These are phyloP conservation scores for Sphagnum tenellum DNA, from an alignment of 225 moss, liverwort and hornwort genomes.

Conservation along the genomic window DNA sequence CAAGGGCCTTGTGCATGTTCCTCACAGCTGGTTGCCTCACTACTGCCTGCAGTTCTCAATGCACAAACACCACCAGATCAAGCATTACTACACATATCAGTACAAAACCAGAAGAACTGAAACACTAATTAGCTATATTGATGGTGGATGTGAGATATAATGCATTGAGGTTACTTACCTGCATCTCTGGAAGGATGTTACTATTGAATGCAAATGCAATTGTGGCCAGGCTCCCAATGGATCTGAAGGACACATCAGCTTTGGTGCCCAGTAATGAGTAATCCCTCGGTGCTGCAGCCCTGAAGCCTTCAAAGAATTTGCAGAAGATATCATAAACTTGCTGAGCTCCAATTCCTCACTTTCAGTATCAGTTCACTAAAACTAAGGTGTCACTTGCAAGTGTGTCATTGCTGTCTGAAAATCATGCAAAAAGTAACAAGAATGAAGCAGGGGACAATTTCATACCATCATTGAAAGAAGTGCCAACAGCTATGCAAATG, in stretches of 20 bases:
- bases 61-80: too few relatives aligned
- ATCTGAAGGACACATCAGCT: slow-evolving; percentile 19
- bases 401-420: too few relatives aligned
- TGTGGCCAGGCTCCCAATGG: slow-evolving; percentile 23
- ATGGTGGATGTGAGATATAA: too few relatives aligned
- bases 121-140: too few relatives aligned
- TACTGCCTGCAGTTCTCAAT: slow-evolving; percentile 15
- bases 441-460: neutral
- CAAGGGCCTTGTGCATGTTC: slow-evolving; percentile 33
- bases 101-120: too few relatives aligned
- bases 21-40: slow-evolving; percentile 26
- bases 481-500: slow-evolving; percentile 17
- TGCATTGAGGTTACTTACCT: slow-evolving; percentile 11
- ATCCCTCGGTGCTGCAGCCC: slow-evolving; percentile 10
- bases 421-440: neutral
- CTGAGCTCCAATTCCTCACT: too few relatives aligned
- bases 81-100: too few relatives aligned
- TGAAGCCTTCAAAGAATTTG: too few relatives aligned
- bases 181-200: slow-evolving; percentile 45
- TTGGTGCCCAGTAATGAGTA: slow-evolving; percentile 24
- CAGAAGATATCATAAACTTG: too few relatives aligned
- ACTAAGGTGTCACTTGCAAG: too few relatives aligned
- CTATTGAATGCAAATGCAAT: slow-evolving; percentile 45
- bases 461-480: slow-evolving; percentile 31
- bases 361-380: too few relatives aligned